phyloP scores from a whole-genome alignment of 257 asterid genomes.

The Ilex aquifolium region DNA sequence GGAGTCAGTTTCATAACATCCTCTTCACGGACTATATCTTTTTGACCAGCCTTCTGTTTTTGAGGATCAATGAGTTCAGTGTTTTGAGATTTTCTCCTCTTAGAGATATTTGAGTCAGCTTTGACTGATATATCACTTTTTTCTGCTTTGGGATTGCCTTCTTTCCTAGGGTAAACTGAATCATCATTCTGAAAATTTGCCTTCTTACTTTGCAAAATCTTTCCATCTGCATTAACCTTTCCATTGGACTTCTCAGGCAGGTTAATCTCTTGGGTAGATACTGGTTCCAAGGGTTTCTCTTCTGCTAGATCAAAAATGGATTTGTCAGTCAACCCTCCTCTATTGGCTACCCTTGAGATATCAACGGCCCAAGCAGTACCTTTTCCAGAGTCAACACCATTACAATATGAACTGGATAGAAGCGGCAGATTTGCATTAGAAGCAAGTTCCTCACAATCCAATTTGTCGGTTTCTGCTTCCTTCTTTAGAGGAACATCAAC shows the following conservation, averaged over 20 bases:
- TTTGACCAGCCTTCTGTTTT: constrained; percentile 35
- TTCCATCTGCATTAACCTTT: constrained; percentile 33
- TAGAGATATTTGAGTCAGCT: constrained; percentile 29
- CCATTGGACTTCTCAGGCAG: constrained; percentile 41
- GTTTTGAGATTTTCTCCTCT: constrained; percentile 30
- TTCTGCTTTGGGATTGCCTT: constrained; percentile 25
- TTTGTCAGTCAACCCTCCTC: constrained; percentile 30
- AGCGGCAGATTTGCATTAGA: constrained; percentile 62
- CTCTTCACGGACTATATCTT: constrained; percentile 34
- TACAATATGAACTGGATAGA: constrained; percentile 45
- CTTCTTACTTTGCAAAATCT: constrained; percentile 34
- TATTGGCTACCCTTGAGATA: constrained; percentile 19
- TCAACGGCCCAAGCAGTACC: constrained; percentile 20
- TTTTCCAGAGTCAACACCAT: constrained; percentile 31
- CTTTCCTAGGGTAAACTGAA: constrained; percentile 34
- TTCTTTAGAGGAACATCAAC: constrained; percentile 31
- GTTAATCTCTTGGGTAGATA: constrained; percentile 28
- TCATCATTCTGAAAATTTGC: constrained; percentile 33
- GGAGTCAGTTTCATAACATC: constrained; percentile 36
- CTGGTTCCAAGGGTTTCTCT: constrained; percentile 37
- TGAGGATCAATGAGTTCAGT: constrained; percentile 27
- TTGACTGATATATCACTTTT: constrained; percentile 31
- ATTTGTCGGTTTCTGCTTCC: constrained; percentile 43
- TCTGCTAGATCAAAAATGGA: constrained; percentile 18
- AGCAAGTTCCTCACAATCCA: constrained; percentile 67